Evolutionary conservation across 2,329 filamentous ascomycete species (phyloP).

Genomic region (Alternaria burnsii): DNA sequence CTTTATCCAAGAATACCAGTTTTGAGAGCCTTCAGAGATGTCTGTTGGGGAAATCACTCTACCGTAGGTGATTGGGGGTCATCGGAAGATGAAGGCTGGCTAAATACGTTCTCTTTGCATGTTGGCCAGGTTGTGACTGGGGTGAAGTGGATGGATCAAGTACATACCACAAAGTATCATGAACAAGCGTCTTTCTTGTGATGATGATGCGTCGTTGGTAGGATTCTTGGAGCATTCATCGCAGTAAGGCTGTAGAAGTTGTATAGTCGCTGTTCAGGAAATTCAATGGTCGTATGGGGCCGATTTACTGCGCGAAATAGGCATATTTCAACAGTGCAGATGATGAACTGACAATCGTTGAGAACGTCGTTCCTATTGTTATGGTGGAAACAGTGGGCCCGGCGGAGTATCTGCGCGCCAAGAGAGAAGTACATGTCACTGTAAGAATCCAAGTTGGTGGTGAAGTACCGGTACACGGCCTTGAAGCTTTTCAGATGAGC

Average conservation of each 20-base stretch:
- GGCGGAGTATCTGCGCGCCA: not conserved
- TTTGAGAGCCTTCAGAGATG: constrained; percentile 12
- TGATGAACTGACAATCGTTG: not conserved
- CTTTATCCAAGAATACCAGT: constrained; percentile 8
- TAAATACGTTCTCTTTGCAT: constrained; percentile 13
- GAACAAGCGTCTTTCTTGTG: constrained; percentile 6
- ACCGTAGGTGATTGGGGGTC: constrained; percentile 17
- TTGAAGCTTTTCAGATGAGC: not conserved
- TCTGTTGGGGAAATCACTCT: constrained; percentile 16
- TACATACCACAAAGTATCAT: constrained; percentile 13
- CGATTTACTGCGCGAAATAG: not conserved
- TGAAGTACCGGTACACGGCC: not conserved
- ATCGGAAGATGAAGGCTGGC: constrained; percentile 20
- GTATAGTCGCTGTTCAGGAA: constrained; percentile 5
- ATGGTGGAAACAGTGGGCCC: not conserved
- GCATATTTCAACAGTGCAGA: not conserved
- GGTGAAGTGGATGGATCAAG: no score
- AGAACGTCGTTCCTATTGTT: not conserved
- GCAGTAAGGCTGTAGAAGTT: constrained; percentile 4
- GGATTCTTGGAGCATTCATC: constrained; percentile 1
- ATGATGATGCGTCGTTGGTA: not conserved
- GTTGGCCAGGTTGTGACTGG: not conserved
- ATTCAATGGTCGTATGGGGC: not conserved
- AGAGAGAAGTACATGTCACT: not conserved
- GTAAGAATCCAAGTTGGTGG: not conserved